Base-by-base conservation (phyloP, 2,329 filamentous ascomycete genomes). In the Penicillium psychrosexuale region DNA sequence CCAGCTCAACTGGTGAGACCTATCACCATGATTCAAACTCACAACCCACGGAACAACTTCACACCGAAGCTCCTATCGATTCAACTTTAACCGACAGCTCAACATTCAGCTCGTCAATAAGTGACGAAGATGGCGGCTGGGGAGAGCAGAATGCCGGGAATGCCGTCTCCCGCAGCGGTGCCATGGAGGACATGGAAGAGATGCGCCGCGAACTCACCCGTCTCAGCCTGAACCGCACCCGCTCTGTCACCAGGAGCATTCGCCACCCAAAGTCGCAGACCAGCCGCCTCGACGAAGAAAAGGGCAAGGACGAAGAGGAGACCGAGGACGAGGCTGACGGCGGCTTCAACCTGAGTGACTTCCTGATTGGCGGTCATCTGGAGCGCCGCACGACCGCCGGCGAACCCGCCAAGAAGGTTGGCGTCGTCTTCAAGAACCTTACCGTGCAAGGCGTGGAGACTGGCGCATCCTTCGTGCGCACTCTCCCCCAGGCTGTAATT, bases 391-490 rank as follows among this genome's bases (percentile, higher is more conserved):
- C 82, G 2, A 81, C 85, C 30, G 68, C 73, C 5, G 86, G 84
- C 6, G 78, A 80, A 34, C 87, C 89, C 0, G 82, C 86, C 11
- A 94, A 93, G 75, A 89, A 86, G 64, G 83, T 93, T 11, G 89
- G 90, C 2, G 87, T 93, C 1, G 76, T 91, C 1, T 93, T 87
- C 78, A 89, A 87, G 72, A 81, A 89, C 62, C 77, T 93, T 47
- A 90, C 84, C 0, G 89, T 93, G 28, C 86, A 88, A 69, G 89
- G 89, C 17, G 75, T 86, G 8, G 84, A 85, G 39, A 84, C 83
- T 12, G 85, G 84, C 0, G 79, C 87, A 0, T 83, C 83, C 0
- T 88, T 89, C 60, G 88, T 89, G 27, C 84, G 84, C 57, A 91
- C 88, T 0, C 74, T 93, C 0, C 89, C 89, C 0, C 82, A 89